Base-by-base conservation (phyloP, 148 eudicot genomes). In the Rhododendron ferrugineum region DNA sequence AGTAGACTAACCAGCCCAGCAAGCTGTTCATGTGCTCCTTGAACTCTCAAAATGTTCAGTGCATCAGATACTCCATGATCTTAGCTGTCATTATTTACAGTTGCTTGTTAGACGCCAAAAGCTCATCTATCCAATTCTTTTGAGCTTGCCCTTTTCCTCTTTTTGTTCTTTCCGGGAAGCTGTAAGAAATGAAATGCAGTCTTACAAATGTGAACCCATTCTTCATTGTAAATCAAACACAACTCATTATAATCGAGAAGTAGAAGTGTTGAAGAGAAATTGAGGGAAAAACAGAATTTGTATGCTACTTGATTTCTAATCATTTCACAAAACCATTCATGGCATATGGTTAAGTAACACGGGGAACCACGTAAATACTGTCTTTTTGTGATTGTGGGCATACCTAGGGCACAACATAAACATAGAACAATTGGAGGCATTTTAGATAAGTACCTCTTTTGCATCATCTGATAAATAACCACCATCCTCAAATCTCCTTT, bases 401-500 rank as follows among this genome's bases (percentile, higher is more conserved):
- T 56, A 56, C 7, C 62, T 4, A 56, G 62, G 62, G 64, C 64
- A 18, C 64, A 58, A 22, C 26, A 6, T 58, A 26, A 22, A 56
- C 5, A 50, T n/a, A 26, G 40, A 76, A 68, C 20, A 30, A 70
- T 47, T 23, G 56, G 44, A 58, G 34, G 70, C 4, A 62, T 44
- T 10, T 37, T 40, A 23, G 46, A 42, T 73, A 15, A 80, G 64
- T 93, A 94, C 94, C 93, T 90, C 95, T 58, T 88, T 86, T 79
- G 87, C 95, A 66, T 94, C 98, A 88, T 93, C 95, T 37, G 98
- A 95, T 23, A 87, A 88, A 88, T 91, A 94, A 30, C 98, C 98
- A 49, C 95, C 95, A 79, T 97, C 96, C 80, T 97, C 98, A 52
- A 83, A 87, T 83, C 88, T 87, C 82, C 98, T 89, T 82, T 95